Evolutionary conservation across 163 green algal genomes (phyloP).

Genomic region (Volvox carteri): DNA sequence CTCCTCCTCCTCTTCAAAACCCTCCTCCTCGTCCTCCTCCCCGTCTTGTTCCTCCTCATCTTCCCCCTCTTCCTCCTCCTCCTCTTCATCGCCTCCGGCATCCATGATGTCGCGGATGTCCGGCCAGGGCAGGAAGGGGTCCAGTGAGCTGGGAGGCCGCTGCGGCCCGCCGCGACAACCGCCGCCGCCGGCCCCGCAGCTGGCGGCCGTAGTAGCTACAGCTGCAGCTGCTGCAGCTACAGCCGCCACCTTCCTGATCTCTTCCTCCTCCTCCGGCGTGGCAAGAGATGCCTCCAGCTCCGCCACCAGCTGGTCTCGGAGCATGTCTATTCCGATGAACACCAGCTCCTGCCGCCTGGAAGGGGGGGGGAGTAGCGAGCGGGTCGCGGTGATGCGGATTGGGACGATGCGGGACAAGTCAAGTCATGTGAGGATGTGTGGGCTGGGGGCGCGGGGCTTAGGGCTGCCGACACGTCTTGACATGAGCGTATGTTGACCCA

Average conservation of each 20-base stretch:
- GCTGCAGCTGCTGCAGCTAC: neutral
- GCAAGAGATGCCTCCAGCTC: constrained; percentile 74
- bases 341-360: constrained; percentile 81
- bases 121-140: constrained; percentile 81
- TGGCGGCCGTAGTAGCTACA: neutral
- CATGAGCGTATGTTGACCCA: no score
- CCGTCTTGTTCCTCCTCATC: neutral
- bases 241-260: neutral
- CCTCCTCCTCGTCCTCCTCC: constrained; percentile 38
- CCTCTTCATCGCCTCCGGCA: constrained; percentile 56
- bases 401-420: no score
- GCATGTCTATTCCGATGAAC: constrained; percentile 80
- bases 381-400: no score
- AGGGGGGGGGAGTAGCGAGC: no score
- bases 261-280: constrained; percentile 63
- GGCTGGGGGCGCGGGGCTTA: no score
- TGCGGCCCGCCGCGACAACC: neutral
- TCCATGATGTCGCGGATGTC: constrained; percentile 73
- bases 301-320: constrained; percentile 59
- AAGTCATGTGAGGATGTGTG: no score
- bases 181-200: no score
- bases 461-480: no score
- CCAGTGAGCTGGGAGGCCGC: constrained; percentile 23
- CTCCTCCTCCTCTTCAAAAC: constrained; percentile 14
- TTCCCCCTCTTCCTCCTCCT: constrained; percentile 23